Percentiles rank a stretch among this genome's conserved stretches.
These are phyloP conservation scores for Linum tenue DNA, from an alignment of 345 rosid species.

Conservation along the genomic window DNA sequence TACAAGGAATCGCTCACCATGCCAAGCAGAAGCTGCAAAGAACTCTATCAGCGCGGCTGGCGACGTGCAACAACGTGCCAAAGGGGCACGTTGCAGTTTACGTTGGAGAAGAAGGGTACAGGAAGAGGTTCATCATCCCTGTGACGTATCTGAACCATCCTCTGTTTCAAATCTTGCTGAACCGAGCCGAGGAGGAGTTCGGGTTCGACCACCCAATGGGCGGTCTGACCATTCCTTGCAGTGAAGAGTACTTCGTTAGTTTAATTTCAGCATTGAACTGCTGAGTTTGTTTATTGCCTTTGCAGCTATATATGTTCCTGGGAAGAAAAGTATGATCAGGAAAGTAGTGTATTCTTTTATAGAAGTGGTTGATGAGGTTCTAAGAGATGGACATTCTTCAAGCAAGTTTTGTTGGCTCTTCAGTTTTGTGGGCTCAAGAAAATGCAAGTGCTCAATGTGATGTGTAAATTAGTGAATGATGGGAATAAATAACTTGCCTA, in stretches of 20 bases:
- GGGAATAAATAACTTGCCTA: too few species aligned
- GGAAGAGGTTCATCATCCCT: background rate
- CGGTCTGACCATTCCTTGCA: background rate
- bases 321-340: background rate
- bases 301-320: background rate
- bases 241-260: background rate
- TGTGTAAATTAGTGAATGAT: background rate
- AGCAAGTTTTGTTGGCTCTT: background rate
- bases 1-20: background rate
- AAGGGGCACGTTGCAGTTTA: background rate
- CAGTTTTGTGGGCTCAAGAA: background rate
- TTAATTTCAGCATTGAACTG: background rate
- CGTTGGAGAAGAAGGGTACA: background rate
- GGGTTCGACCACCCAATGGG: background rate
- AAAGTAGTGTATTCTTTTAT: background rate
- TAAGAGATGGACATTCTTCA: background rate
- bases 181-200: background rate
- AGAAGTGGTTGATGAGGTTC: background rate
- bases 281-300: background rate
- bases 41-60: background rate
- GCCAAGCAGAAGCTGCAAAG: constrained; percentile 1
- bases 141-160: background rate
- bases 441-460: background rate
- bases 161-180: background rate
- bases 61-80: background rate